Conservation (phyloP, 352 stramenopile genomes). For the Thalassiosira livingstoniorum region DNA sequence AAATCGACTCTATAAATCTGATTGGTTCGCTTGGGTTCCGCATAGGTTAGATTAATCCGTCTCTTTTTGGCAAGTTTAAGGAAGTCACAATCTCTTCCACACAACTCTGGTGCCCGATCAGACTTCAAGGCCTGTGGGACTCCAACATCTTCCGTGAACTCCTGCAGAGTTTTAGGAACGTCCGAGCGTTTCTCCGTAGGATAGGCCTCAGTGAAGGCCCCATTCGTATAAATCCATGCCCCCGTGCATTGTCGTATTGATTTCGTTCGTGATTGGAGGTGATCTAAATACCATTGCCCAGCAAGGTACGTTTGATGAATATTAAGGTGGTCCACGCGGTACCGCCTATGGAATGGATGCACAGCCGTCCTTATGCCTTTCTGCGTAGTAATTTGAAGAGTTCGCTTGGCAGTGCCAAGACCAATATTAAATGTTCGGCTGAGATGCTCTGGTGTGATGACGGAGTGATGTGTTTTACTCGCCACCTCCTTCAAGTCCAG, state of each 20-base stretch:
- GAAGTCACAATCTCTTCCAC: slow-evolving; percentile 11
- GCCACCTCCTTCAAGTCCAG: background rate
- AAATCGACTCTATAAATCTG: slow-evolving; percentile 27
- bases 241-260: slow-evolving; percentile 9
- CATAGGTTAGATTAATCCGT: slow-evolving; percentile 16
- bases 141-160: slow-evolving; percentile 8
- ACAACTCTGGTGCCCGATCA: slow-evolving; percentile 13
- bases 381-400: slow-evolving; percentile 4
- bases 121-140: slow-evolving; percentile 10
- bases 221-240: slow-evolving; percentile 5
- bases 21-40: slow-evolving; percentile 26
- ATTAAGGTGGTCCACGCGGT: slow-evolving; percentile 14
- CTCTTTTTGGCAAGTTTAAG: background rate
- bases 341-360: slow-evolving; percentile 4
- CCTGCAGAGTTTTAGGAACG: background rate
- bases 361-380: slow-evolving; percentile 5
- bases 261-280: background rate
- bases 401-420: slow-evolving; percentile 2
- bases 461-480: slow-evolving; percentile 6
- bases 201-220: slow-evolving; percentile 11
- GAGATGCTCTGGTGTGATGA: slow-evolving; percentile 4
- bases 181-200: too few species aligned
- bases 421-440: background rate
- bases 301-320: background rate
- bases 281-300: slow-evolving; percentile 7